These are phyloP conservation scores for Rubia yunnanensis DNA, from an alignment of 257 asterid genomes.

Conservation along the genomic window DNA sequence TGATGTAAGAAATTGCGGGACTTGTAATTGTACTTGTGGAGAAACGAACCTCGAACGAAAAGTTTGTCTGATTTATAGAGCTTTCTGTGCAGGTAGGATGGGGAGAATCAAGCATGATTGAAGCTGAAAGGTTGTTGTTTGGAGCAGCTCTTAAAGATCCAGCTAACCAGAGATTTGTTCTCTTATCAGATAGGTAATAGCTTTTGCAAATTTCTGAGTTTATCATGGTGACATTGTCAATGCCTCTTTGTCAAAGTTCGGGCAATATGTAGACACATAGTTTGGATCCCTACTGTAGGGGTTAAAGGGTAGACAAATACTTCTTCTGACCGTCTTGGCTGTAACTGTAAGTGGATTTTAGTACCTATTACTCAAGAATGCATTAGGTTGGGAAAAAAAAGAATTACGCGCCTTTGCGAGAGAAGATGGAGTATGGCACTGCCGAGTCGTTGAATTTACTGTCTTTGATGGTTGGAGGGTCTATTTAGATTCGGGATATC, in stretches of 20 bases:
- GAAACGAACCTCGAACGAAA: neutral
- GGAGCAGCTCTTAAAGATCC: constrained; percentile 81
- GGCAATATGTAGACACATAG: neutral
- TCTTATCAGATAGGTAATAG: constrained; percentile 84
- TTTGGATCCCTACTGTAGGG: neutral
- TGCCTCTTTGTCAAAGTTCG: neutral
- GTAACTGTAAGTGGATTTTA: neutral
- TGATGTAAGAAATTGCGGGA: neutral
- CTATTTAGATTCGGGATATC: neutral
- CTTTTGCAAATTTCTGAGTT: neutral
- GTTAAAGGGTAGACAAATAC: neutral
- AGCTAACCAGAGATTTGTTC: constrained; percentile 87
- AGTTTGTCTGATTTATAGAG: constrained; percentile 5
- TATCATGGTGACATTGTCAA: neutral
- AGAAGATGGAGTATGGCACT: neutral
- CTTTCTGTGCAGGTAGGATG: constrained; percentile 73
- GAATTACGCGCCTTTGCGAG: neutral
- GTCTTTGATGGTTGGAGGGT: neutral
- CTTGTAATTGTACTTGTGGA: neutral
- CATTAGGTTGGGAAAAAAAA: neutral
- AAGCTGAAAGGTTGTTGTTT: constrained; percentile 86
- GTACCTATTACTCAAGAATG: neutral
- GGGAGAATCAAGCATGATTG: constrained; percentile 98
- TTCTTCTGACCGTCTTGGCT: too few relatives aligned
- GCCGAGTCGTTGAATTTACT: neutral